These are phyloP conservation scores for Phytophthora megakarya DNA, from an alignment of 352 stramenopile species.

Conservation along the genomic window DNA sequence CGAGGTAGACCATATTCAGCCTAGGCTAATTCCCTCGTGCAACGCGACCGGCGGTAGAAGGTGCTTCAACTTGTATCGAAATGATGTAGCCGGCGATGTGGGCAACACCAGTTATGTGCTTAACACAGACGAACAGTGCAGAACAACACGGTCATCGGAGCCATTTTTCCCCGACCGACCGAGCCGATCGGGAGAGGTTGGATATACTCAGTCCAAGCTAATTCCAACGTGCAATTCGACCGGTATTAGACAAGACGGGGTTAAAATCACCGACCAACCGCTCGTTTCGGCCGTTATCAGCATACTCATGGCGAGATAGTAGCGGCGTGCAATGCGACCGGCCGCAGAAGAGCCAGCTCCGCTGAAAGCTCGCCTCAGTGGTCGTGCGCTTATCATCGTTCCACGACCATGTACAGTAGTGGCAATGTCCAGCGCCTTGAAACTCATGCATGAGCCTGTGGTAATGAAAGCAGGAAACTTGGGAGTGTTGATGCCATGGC, in stretches of 20 bases:
- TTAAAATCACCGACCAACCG: slow-evolving; percentile 15
- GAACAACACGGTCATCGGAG: slow-evolving; percentile 2
- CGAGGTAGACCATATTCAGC: too few species aligned
- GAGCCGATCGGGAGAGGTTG: neutral
- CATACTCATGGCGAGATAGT: slow-evolving; percentile 16
- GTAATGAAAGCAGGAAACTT: neutral
- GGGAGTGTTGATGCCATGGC: neutral
- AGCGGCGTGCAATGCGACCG: slow-evolving; percentile 3
- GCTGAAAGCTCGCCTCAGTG: slow-evolving; percentile 18
- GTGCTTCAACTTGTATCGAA: neutral
- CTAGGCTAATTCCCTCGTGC: too few species aligned
- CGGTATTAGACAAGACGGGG: slow-evolving; percentile 1
- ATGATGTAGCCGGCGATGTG: neutral
- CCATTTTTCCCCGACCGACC: slow-evolving; percentile 12
- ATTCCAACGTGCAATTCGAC: neutral
- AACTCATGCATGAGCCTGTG: neutral
- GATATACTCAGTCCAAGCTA: slow-evolving; percentile 8
- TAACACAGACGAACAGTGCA: slow-evolving; percentile 19
- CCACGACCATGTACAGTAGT: neutral
- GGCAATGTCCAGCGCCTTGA: too few species aligned
- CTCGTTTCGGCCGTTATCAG: neutral
- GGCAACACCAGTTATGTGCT: neutral
- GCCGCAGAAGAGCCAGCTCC: slow-evolving; percentile 14
- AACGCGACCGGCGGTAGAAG: too few species aligned
- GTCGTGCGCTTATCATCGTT: slow-evolving; percentile 12